phyloP scores from a whole-genome alignment of 148 eudicot genomes.

The Nepenthes gracilis region DNA sequence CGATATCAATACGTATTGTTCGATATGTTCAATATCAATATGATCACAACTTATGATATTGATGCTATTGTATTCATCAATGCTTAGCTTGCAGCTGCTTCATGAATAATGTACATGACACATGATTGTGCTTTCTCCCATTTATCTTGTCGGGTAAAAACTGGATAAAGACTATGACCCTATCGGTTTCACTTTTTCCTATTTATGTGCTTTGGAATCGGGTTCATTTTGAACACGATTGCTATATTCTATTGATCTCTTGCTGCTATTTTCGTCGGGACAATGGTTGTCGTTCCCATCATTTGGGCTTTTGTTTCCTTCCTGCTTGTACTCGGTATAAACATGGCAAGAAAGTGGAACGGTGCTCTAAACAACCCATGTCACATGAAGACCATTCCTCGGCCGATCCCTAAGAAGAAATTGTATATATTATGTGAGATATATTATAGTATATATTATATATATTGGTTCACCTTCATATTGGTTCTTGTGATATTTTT shows the following conservation, averaged over 20 bases:
- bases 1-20: too few relatives aligned
- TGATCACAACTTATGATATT: too few relatives aligned
- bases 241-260: conserved; percentile 83
- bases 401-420: conserved; percentile 85
- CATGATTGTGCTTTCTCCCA: too few relatives aligned
- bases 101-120: conserved; percentile 3
- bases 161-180: conserved; percentile 77
- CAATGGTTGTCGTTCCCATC: conserved; percentile 69
- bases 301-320: conserved; percentile 87
- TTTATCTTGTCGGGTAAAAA: conserved; percentile 38
- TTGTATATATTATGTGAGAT: conserved; percentile 93
- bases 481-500: conserved; percentile 55
- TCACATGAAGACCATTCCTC: conserved; percentile 80
- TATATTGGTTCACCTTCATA: too few relatives aligned
- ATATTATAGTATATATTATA: conserved; percentile 23
- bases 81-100: too few relatives aligned
- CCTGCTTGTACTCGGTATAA: conserved; percentile 83
- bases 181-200: conserved; percentile 80
- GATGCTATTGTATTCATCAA: too few relatives aligned
- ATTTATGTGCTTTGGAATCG: conserved; percentile 73
- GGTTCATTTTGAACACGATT: conserved; percentile 59
- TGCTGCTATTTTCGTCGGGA: conserved; percentile 86
- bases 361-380: conserved; percentile 83
- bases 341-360: conserved; percentile 74
- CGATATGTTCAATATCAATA: too few relatives aligned